Conservation (phyloP, 306 rosid genomes). For the Cucurbita maxima region DNA sequence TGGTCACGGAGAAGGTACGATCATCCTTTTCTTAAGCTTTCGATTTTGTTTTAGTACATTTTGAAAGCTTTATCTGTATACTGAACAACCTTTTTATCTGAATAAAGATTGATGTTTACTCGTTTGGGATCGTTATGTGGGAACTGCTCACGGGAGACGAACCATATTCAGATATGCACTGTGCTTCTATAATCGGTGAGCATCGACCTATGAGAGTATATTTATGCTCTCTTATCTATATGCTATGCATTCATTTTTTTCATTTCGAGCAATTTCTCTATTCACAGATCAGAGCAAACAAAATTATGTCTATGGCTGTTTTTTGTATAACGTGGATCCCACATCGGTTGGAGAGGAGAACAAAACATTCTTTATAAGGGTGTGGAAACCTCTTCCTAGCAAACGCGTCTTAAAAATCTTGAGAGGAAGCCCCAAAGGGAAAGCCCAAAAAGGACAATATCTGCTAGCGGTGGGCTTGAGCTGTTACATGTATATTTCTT, state of each 20-base stretch:
- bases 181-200: conserved; percentile 98
- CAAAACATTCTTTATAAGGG: too few relatives aligned
- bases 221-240: background rate
- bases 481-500: too few relatives aligned
- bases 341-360: too few relatives aligned
- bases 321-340: too few relatives aligned
- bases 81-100: background rate
- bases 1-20: conserved; percentile 89
- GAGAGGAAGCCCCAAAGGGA: too few relatives aligned
- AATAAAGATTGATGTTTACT: conserved; percentile 89
- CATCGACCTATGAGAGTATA: background rate
- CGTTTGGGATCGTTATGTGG: conserved; percentile 99
- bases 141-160: conserved; percentile 92
- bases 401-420: too few relatives aligned
- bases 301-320: too few relatives aligned
- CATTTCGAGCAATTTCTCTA: background rate
- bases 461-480: too few relatives aligned
- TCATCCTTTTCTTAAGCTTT: background rate
- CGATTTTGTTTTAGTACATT: background rate
- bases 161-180: conserved; percentile 93
- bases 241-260: background rate
- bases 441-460: too few relatives aligned
- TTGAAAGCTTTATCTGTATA: background rate
- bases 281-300: background rate
- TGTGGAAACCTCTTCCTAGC: too few relatives aligned